A percentile compares a stretch with the other conserved stretches of the same genome.
These are phyloP conservation scores for Aspergillus sp. DNA, from an alignment of 2,329 filamentous ascomycete genomes.

Conservation along the genomic window DNA sequence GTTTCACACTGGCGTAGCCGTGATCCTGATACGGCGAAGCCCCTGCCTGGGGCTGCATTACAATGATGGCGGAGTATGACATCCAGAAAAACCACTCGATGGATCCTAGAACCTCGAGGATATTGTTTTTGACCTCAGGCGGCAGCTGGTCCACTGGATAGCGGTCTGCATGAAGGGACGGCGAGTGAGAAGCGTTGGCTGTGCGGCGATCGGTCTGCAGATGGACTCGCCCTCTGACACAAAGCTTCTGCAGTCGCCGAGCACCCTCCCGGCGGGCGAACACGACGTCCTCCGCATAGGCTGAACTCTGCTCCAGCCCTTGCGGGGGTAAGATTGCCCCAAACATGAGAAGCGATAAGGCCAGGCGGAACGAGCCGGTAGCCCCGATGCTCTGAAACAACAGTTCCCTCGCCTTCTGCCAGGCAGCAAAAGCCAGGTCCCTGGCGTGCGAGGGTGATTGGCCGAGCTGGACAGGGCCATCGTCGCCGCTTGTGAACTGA, in stretches of 20 bases:
- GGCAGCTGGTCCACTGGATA: not conserved
- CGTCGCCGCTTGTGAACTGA: constrained; percentile 8
- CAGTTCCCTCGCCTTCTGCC: constrained; percentile 11
- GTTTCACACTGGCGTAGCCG: not conserved
- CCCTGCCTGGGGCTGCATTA: not conserved
- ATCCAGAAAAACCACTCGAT: constrained; percentile 1
- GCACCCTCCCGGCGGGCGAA: not conserved
- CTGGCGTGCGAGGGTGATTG: not conserved
- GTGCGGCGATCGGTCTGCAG: not conserved
- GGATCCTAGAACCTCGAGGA: constrained; percentile 1
- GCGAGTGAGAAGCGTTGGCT: not conserved
- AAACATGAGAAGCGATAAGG: constrained; percentile 1
- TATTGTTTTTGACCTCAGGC: not conserved
- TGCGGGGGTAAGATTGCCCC: not conserved
- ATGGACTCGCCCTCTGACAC: not conserved
- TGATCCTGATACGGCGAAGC: not conserved
- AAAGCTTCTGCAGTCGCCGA: not conserved
- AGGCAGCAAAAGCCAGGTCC: constrained; percentile 8
- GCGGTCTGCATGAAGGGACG: not conserved
- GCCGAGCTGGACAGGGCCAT: too few relatives aligned
- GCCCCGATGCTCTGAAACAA: constrained; percentile 11
- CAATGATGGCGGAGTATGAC: not conserved
- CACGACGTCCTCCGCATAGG: constrained; percentile 1
- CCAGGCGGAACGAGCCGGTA: constrained; percentile 1
- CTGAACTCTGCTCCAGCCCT: not conserved